These are phyloP conservation scores for Trametes gibbosa DNA, from an alignment of 768 basidiomycete genomes.

Conservation along the genomic window DNA sequence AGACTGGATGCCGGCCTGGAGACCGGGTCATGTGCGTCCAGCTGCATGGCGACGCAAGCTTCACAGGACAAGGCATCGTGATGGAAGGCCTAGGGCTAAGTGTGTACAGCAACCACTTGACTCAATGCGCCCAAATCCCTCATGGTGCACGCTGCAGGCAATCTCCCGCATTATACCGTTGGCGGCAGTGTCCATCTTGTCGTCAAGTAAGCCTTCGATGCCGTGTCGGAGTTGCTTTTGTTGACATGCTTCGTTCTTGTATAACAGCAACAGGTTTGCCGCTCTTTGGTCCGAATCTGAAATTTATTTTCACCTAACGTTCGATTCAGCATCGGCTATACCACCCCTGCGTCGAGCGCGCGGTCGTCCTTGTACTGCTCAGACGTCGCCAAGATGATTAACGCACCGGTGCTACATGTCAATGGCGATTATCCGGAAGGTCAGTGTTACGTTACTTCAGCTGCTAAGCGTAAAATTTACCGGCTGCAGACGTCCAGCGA, in stretches of 20 bases:
- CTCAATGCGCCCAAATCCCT: background rate
- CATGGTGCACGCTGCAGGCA: slow-evolving; percentile 43
- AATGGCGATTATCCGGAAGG: slow-evolving; percentile 93
- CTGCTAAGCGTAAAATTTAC: background rate
- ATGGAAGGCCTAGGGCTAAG: slow-evolving; percentile 88
- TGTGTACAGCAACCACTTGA: slow-evolving; percentile 45
- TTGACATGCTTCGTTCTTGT: background rate
- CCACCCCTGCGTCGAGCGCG: slow-evolving; percentile 81
- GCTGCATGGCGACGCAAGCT: slow-evolving; percentile 89
- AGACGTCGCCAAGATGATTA: slow-evolving; percentile 87
- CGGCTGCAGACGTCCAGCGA: slow-evolving; percentile 66
- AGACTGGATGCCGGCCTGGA: slow-evolving; percentile 43
- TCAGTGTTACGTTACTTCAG: slow-evolving; percentile 9
- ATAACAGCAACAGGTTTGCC: slow-evolving; percentile 54
- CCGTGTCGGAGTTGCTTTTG: slow-evolving; percentile 23
- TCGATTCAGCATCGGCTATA: slow-evolving; percentile 78
- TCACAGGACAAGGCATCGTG: slow-evolving; percentile 86
- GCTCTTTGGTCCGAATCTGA: background rate
- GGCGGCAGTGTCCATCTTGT: slow-evolving; percentile 91
- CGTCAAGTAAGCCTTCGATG: slow-evolving; percentile 58
- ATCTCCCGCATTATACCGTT: slow-evolving; percentile 87
- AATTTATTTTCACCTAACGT: background rate
- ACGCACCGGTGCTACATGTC: slow-evolving; percentile 84
- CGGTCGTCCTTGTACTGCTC: slow-evolving; percentile 88
- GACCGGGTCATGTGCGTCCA: slow-evolving; percentile 86